Evolutionary conservation across 208 protist genomes (phyloP), one percentile per base, ranked within the genome.

Genomic region (Naegleria lovaniensis): DNA sequence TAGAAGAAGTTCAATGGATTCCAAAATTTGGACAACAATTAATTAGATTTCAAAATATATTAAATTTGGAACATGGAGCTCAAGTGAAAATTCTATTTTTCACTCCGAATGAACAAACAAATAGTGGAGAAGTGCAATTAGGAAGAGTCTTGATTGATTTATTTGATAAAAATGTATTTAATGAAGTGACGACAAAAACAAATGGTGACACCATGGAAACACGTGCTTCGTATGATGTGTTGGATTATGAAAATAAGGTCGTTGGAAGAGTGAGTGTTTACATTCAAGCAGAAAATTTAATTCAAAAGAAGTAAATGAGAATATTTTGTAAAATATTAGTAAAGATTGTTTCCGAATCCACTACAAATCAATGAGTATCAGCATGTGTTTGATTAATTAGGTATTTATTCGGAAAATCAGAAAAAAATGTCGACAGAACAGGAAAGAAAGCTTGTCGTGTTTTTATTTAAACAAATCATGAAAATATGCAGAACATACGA

Each of bases 91-190:
- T 79, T 15, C 5, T 33, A 36, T 79, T 79, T 33, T 79, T 36
- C n/a, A 79, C 16, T 22, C 55, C 55, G 6, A 67, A 67, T 67
- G 55, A 67, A 29, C 19, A 29, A 15, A 29, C 55, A 0, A 29
- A 15, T 15, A 29, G 19, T 25, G 67, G 29, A 13, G 29, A 79
- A 33, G 13, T 36, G 29, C 67, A 79, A 25, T 9, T 79, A 9
- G 67, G 67, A 36, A 79, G 29, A 36, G 67, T 79, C 0, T 79
- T 79, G 67, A 79, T 79, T 79, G 67, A 79, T 79, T 79, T 79
- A 9, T 79, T 79, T 79, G 67, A 79, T 79, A 25, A 25, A 33
- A 79, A 79, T 25, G 67, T 79, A 36, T 36, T 79, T 36, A 33
- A 25, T 36, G 67, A 79, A 9, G 16, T 22, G 3, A 75, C 13